Evolutionary conservation across 208 protist species (phyloP).

Genomic region (Herpetomonas tarakana): DNA sequence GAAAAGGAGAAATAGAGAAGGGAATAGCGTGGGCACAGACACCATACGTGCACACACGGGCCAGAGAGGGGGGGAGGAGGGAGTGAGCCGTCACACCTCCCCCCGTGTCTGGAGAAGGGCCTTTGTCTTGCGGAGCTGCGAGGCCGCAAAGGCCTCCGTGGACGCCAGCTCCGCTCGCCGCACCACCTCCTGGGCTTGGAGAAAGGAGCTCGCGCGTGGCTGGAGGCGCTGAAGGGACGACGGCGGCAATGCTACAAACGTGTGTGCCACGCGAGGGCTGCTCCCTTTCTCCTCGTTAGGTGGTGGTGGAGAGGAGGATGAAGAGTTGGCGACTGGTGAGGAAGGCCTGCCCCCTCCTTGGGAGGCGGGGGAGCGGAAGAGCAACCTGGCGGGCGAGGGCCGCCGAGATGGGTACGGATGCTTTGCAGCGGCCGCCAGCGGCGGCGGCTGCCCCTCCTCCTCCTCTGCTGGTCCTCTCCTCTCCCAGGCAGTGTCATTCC

Average conservation of each 20-base stretch:
- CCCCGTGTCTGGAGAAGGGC: not conserved
- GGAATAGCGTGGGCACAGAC: not conserved
- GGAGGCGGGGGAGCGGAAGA: too few relatives aligned
- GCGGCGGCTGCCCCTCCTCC: too few relatives aligned
- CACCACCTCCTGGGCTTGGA: constrained; percentile 1
- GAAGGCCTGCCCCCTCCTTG: too few relatives aligned
- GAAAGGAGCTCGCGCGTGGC: not conserved
- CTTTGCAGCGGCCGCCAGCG: too few relatives aligned
- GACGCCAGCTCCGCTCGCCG: not conserved
- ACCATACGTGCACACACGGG: constrained; percentile 2
- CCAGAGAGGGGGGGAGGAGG: not conserved
- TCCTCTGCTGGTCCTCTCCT: too few relatives aligned
- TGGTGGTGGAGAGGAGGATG: too few relatives aligned
- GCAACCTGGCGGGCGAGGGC: too few relatives aligned
- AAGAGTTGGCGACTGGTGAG: too few relatives aligned
- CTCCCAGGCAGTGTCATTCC: too few relatives aligned
- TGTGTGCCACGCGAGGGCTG: too few relatives aligned
- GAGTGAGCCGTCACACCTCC: constrained; percentile 1
- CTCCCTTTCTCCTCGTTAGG: too few relatives aligned
- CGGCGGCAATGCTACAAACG: not conserved
- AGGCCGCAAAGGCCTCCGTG: constrained; percentile 2
- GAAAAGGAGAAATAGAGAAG: constrained; percentile 7
- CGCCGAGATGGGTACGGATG: too few relatives aligned
- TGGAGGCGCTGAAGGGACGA: not conserved
- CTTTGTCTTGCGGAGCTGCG: not conserved